Percentiles rank a stretch among this genome's conserved stretches.
These are phyloP conservation scores for Colletotrichum incanum DNA, from an alignment of 2,329 filamentous ascomycete genomes.

Conservation along the genomic window DNA sequence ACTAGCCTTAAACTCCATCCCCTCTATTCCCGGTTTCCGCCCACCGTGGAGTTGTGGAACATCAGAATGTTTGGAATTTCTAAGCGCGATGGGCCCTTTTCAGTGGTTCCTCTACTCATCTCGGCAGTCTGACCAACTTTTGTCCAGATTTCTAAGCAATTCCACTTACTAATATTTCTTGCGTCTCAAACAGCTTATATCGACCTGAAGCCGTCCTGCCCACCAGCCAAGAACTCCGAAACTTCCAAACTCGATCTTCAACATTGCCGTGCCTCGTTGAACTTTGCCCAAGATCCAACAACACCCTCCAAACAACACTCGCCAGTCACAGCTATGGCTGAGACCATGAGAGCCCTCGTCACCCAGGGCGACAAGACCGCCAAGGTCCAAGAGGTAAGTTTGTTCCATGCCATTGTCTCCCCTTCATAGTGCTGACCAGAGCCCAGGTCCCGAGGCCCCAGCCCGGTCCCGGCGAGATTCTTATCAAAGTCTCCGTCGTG, in stretches of 20 bases:
- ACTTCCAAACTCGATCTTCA: background rate
- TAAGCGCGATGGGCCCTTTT: background rate
- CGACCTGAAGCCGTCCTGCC: background rate
- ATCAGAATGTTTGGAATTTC: background rate
- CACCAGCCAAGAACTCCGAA: background rate
- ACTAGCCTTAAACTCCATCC: background rate
- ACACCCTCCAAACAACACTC: too few relatives aligned
- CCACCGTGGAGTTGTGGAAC: background rate
- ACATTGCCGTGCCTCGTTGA: background rate
- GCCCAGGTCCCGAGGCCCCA: constrained; percentile 47
- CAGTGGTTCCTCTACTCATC: background rate
- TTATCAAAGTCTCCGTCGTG: constrained; percentile 51
- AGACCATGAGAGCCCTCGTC: constrained; percentile 52
- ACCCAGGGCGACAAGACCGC: constrained; percentile 49
- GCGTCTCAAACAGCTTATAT: background rate
- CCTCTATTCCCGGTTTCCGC: background rate
- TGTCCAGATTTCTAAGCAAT: background rate
- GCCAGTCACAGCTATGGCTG: constrained; percentile 1
- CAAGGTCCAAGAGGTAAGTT: constrained; percentile 47
- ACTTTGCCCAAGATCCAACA: accelerated
- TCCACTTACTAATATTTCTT: background rate
- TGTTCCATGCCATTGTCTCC: background rate
- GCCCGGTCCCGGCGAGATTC: constrained; percentile 51
- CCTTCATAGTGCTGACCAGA: background rate
- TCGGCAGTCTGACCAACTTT: background rate